Evolutionary conservation across 352 stramenopile species (phyloP).

Genomic region (Pythium rhizo-oryzae): DNA sequence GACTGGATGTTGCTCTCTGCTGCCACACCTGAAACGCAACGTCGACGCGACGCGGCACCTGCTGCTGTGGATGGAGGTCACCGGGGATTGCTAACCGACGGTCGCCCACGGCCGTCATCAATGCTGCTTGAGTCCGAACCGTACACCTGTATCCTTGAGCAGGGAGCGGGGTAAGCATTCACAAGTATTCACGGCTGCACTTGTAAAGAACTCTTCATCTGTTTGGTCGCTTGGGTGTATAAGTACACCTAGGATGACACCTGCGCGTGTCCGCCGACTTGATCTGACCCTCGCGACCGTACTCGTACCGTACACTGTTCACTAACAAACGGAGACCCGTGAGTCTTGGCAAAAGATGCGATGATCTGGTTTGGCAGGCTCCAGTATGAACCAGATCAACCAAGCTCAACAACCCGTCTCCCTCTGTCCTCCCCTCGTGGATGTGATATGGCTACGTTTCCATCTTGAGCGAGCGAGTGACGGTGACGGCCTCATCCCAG

Average conservation of each 20-base stretch:
- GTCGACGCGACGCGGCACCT: neutral
- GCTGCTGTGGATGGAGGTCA: neutral
- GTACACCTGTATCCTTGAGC: neutral
- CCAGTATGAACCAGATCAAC: no score
- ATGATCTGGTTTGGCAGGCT: neutral
- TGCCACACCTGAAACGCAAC: neutral
- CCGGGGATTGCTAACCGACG: neutral
- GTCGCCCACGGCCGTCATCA: neutral
- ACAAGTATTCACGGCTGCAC: neutral
- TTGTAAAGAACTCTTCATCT: neutral
- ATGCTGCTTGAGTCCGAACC: neutral
- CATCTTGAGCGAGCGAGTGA: neutral
- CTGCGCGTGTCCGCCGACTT: no score
- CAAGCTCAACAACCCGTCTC: no score
- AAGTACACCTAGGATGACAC: no score
- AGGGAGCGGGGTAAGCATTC: neutral
- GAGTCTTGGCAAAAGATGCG: neutral
- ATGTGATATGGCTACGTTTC: neutral
- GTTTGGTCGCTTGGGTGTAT: no score
- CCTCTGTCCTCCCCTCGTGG: neutral
- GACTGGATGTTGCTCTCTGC: neutral
- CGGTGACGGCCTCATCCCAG: neutral
- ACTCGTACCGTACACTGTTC: no score
- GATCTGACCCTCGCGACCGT: no score
- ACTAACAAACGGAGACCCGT: no score